phyloP scores from a whole-genome alignment of 495 filamentous ascomycete species.

The Aspergillus nidulans region DNA sequence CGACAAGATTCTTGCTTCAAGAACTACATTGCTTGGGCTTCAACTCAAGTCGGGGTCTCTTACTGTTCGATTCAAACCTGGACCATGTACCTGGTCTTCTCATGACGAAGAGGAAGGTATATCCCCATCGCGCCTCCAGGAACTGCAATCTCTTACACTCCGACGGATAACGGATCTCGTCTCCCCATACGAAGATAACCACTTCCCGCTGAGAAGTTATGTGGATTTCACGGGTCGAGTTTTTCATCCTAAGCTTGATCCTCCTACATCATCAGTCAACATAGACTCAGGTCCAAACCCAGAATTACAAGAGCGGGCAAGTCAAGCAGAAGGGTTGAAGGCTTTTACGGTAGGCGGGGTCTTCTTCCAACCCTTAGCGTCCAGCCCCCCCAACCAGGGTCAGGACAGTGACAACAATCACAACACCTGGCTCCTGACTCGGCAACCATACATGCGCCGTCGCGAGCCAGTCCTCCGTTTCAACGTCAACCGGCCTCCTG shows the following conservation, averaged over 20 bases:
- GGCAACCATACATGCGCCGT: constrained; percentile 44
- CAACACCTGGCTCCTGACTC: constrained; percentile 45
- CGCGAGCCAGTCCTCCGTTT: constrained; percentile 14
- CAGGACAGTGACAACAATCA: constrained; percentile 6
- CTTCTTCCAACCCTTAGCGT: constrained; percentile 45
- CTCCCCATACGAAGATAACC: constrained; percentile 38
- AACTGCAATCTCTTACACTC: constrained; percentile 33
- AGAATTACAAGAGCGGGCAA: neutral
- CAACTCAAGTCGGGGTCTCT: constrained; percentile 37
- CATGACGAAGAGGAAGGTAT: neutral
- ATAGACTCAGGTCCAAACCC: constrained; percentile 22
- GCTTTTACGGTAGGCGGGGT: constrained; percentile 53
- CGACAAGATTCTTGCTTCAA: constrained; percentile 25
- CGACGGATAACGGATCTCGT: constrained; percentile 42
- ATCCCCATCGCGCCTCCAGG: constrained; percentile 10
- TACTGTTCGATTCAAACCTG: constrained; percentile 32
- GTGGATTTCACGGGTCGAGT: constrained; percentile 24
- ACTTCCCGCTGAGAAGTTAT: constrained; percentile 32
- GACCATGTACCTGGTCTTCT: too few species aligned
- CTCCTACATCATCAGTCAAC: constrained; percentile 12
- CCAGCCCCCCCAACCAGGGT: constrained; percentile 20
- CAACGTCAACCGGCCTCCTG: neutral
- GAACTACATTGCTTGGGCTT: constrained; percentile 35
- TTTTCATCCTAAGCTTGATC: constrained; percentile 19
- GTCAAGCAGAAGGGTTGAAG: constrained; percentile 24